Base-by-base conservation (phyloP, 768 basidiomycete species). In the Agaricus bisporus region DNA sequence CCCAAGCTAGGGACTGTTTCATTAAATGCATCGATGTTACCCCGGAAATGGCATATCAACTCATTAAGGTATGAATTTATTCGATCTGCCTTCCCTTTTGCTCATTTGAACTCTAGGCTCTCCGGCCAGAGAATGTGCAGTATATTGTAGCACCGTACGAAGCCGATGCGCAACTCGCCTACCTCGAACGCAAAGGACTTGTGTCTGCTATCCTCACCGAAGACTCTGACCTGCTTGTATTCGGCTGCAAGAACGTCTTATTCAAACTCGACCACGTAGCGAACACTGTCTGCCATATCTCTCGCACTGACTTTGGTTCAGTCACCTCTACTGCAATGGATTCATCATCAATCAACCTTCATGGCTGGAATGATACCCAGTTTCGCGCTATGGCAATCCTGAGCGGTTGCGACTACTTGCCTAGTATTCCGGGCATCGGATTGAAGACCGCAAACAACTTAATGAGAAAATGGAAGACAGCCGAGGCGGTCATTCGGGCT, bases 101-200 rank as follows among this genome's bases (percentile, higher is more conserved):
- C 35, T 51, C 28, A 51, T 36, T 38, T 11, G 38, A 29, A 32
- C 32, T 51, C 35, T 59, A 98, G 95, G 95, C 90, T 10, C 75
- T 99, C 29, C 79, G 79, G 45, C 89, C 87, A 10, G 95, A 97
- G 63, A 70, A 72, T 15, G 80, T 98, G 7, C 66, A 78, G 17
- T 97, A 95, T 64, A 74, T 98, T 37, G 97, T 98, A 15, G 95
- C 97, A 4, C 97, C 97, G 0, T 99, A 98, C 67, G 97, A 99
- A 74, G 97, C 97, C 0, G 97, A 99, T 63, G 93, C 97, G 1
- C 97, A 99, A 67, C 80, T 99, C 53, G 88, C 91, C 42, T 98
- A 88, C 69, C 80, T 99, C 41, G 97, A 98, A 64, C 81, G 81
- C 46, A 67, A 74, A 41, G 91, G 91, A 15, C 62, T 89, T 32